Base-by-base conservation (phyloP, 1,139 yeast genomes). In the Pichia sp. region DNA sequence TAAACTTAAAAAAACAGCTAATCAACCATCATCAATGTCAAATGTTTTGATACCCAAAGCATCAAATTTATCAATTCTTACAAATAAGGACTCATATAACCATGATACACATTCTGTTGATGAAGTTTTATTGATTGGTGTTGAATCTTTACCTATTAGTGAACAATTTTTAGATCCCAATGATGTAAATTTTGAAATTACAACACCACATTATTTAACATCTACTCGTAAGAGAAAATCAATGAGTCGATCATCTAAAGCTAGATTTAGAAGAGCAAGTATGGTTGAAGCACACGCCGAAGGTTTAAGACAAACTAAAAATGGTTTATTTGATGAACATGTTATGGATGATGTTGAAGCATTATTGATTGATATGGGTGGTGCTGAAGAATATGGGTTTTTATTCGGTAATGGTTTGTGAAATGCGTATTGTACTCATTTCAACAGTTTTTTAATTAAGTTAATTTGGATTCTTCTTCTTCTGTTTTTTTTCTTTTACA, bases 251-350 rank as follows among this genome's bases (percentile, higher is more conserved):
- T 38, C 46, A 5, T 47, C 50, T 10, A 55, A 53, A 59, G 50
- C 52, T 16, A 57, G 47, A 46, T 29, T 52, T 36, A 66, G 87
- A 59, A 69, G 83, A 53, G 82, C 82, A 32, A 78, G 85, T 45
- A 73, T 77, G 45, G 83, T 71, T 2, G 90, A 82, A 55, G 89
- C 90, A 3, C 82, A 80, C n/a, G 74, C 78, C 7, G 90, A 82
- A 57, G 89, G 89, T 6, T 68, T 79, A 54, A 68, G 90, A 50
- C 78, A 82, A 12, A 84, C 94, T 1, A 82, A 78, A 55, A 77
- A 78, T 52, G 94, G 94, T 5, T 66, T 84, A 48, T 83, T 83
- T 61, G 80, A 82, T 59, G 90, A 83, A 59, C 77, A 76, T 50
- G 81, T 87, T 1, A 64, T 84, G 55, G 78, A 80, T 9, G 84